Percentiles rank a stretch among this genome's conserved stretches.
These are phyloP conservation scores for Serendipita sp. DNA, from an alignment of 768 basidiomycete genomes.

Conservation along the genomic window DNA sequence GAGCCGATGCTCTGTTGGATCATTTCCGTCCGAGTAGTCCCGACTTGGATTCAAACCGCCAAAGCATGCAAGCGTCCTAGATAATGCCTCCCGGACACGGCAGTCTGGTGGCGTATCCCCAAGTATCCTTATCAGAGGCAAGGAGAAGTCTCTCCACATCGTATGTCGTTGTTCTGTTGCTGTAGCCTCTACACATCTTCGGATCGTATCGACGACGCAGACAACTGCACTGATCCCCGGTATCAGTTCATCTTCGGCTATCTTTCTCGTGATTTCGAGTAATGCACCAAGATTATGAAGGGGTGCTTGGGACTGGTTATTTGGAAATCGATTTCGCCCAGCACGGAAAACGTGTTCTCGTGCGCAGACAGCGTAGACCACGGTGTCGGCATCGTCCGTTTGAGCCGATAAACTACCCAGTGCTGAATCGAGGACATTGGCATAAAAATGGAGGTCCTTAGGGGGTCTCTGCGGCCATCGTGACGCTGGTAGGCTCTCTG, in stretches of 20 bases:
- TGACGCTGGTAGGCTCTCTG: neutral
- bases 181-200: conserved; percentile 1
- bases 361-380: neutral
- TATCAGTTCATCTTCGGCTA: conserved; percentile 1
- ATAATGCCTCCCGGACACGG: neutral
- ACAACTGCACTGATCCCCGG: neutral
- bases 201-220: neutral
- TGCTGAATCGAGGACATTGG: neutral
- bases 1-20: conserved; percentile 3
- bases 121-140: neutral
- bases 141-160: neutral
- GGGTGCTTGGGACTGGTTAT: neutral
- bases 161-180: neutral
- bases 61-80: neutral
- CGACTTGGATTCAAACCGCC: neutral
- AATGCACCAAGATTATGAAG: neutral
- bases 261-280: neutral
- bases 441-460: neutral
- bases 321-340: neutral
- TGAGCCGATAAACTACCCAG: neutral
- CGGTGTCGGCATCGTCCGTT: neutral
- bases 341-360: neutral
- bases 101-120: neutral
- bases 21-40: conserved; percentile 3
- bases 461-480: neutral